A percentile compares a stretch with the other conserved stretches of the same genome.
These are phyloP conservation scores for Leavenworthia alabamica DNA, from an alignment of 345 rosid species.

Conservation along the genomic window DNA sequence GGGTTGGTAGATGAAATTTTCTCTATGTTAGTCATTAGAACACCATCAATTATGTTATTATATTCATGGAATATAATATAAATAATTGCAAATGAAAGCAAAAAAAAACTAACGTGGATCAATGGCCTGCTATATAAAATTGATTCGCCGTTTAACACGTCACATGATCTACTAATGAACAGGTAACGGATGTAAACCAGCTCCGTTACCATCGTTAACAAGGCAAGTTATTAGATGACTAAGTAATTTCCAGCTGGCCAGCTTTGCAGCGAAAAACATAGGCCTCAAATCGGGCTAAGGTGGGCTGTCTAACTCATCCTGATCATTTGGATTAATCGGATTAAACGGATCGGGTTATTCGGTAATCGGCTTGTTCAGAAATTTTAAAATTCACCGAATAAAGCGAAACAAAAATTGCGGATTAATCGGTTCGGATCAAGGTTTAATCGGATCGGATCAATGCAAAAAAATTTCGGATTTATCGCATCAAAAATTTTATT, in stretches of 20 bases:
- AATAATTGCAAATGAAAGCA: not conserved
- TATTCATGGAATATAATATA: not conserved
- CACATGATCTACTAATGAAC: not conserved
- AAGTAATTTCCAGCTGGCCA: not conserved
- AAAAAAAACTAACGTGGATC: constrained; percentile 9
- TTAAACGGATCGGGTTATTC: not conserved
- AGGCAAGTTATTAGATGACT: not conserved
- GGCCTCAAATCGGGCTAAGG: not conserved
- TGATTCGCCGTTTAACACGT: not conserved
- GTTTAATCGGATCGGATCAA: too few species aligned
- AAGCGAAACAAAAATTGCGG: too few species aligned
- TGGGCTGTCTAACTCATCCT: constrained; percentile 7
- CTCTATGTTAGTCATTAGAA: not conserved
- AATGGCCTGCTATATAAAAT: not conserved
- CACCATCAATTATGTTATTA: not conserved
- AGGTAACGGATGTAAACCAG: not conserved
- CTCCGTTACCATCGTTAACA: not conserved
- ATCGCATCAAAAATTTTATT: too few species aligned
- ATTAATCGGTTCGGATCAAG: too few species aligned
- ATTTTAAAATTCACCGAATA: too few species aligned
- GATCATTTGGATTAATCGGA: not conserved
- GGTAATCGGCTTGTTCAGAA: not conserved
- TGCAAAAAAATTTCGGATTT: too few species aligned
- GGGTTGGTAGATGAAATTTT: too few species aligned
- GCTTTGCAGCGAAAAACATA: not conserved